These are phyloP conservation scores for Camellia oleifera DNA, from an alignment of 179 eudicot genomes.

Conservation along the genomic window DNA sequence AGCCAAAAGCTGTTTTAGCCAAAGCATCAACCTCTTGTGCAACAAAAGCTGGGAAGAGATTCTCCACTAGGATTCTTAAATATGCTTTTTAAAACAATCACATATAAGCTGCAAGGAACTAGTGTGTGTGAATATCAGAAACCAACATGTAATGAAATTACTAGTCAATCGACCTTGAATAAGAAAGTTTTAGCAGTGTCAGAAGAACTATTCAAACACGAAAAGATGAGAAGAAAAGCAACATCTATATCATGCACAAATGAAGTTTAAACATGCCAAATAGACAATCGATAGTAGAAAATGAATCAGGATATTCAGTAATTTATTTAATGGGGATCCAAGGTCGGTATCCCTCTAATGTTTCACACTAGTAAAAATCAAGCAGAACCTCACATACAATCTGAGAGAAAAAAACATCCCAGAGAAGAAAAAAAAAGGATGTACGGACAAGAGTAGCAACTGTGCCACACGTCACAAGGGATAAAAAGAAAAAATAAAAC, in stretches of 20 bases:
- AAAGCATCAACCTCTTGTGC: too few relatives aligned
- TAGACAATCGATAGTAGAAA: background rate
- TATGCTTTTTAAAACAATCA: too few relatives aligned
- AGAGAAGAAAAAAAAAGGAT: constrained; percentile 18
- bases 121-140: too few relatives aligned
- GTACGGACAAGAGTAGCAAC: constrained; percentile 15
- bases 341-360: constrained; percentile 9
- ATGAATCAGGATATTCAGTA: constrained; percentile 7
- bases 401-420: constrained; percentile 34
- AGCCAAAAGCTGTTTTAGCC: too few relatives aligned
- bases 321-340: constrained; percentile 25
- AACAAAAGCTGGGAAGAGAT: too few relatives aligned
- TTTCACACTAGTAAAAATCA: constrained; percentile 44
- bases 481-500: constrained; percentile 18
- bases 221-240: too few relatives aligned
- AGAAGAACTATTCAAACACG: too few relatives aligned
- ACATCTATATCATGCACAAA: background rate
- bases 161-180: too few relatives aligned
- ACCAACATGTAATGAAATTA: too few relatives aligned
- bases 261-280: constrained; percentile 14
- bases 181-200: too few relatives aligned
- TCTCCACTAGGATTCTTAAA: too few relatives aligned
- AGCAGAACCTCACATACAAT: constrained; percentile 40
- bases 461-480: background rate
- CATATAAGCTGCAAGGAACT: too few relatives aligned